Evolutionary conservation across 78 protist genomes (phyloP).

Genomic region (Monosiga brevicollis): DNA sequence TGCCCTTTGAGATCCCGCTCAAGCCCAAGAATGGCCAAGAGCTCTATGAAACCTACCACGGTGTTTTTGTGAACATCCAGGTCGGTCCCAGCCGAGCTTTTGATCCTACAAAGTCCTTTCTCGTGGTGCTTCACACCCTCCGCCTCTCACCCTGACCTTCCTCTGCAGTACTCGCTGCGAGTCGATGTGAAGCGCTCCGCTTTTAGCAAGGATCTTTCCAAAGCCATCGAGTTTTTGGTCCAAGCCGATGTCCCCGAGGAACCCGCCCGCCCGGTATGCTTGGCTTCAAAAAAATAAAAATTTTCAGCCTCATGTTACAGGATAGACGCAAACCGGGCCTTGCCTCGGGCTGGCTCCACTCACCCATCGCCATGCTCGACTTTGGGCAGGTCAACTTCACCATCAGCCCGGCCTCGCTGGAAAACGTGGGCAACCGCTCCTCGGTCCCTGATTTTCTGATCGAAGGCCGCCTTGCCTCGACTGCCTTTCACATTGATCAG

Average conservation of each 20-base stretch:
- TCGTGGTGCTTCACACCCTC: too few species aligned
- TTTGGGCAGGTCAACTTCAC: constrained; percentile 7
- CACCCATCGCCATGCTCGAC: too few species aligned
- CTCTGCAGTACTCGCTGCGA: not conserved
- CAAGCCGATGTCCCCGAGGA: constrained; percentile 16
- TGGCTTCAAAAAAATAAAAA: too few species aligned
- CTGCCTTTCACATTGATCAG: not conserved
- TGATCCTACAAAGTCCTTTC: too few species aligned
- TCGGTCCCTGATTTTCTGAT: constrained; percentile 56
- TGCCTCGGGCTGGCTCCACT: too few species aligned
- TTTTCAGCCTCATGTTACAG: too few species aligned
- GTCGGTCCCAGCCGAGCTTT: too few species aligned
- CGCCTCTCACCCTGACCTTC: too few species aligned
- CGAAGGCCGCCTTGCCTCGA: constrained; percentile 41
- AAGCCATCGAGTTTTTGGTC: constrained; percentile 52
- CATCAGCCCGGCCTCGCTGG: constrained; percentile 52
- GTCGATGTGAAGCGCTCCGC: constrained; percentile 56
- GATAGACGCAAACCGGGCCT: too few species aligned
- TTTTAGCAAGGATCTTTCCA: constrained; percentile 43
- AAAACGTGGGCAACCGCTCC: constrained; percentile 26
- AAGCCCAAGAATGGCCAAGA: constrained; percentile 31
- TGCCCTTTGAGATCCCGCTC: constrained; percentile 79
- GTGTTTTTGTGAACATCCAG: constrained; percentile 68
- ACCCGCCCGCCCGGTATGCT: too few species aligned
- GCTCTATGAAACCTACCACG: constrained; percentile 83